Evolutionary conservation across 768 basidiomycete genomes (phyloP), one percentile per base, ranked within the genome.

Genomic region (Panaeolus cyanescens): DNA sequence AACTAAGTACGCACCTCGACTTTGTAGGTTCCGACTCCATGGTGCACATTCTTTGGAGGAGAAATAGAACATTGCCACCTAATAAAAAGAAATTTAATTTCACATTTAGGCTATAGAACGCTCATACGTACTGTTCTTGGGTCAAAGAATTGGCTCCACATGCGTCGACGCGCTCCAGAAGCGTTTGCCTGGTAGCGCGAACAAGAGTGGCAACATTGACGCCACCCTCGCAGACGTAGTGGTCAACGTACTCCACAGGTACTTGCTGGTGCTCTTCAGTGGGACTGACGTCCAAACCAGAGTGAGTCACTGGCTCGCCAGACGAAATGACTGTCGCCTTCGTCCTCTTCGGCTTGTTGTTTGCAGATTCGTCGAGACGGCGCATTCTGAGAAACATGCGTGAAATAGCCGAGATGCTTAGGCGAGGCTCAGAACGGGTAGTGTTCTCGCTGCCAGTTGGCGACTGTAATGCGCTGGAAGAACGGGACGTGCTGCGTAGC

Each of bases 21-120:
- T 71, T 80, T 84, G 77, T 83, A 91, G 19, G 78, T 76, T 19
- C 82, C 82, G 54, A 80, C 80, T 1, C 56, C 39, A 31, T 50
- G 45, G 13, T 74, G 75, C 19, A 74, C 70, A 30, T 78, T 72
- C 71, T 85, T 88, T 0, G 83, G 85, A 39, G 82, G 72, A 57
- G 76, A 80, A 55, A 91, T 86, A 3, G 76, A 83, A 69, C 84
- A 88, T 33, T 75, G 79, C 90, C 90, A 92, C 55, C 90, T 91
- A 58, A 30, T 15, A 54, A 31, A 5, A 53, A 67, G 55, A 12
- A n/a, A 28, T 50, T 8, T 13, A 15, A n/a, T 50, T n/a, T 25
- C 20, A 1, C 39, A 22, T 32, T 5, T 34, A 59, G 2, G 39
- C 19, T 12, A 28, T n/a, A 39, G 45, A 34, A 64, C 68, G 59